These are phyloP conservation scores for Macadamia tetraphylla DNA, from an alignment of 164 flowering plant genomes.

Conservation along the genomic window DNA sequence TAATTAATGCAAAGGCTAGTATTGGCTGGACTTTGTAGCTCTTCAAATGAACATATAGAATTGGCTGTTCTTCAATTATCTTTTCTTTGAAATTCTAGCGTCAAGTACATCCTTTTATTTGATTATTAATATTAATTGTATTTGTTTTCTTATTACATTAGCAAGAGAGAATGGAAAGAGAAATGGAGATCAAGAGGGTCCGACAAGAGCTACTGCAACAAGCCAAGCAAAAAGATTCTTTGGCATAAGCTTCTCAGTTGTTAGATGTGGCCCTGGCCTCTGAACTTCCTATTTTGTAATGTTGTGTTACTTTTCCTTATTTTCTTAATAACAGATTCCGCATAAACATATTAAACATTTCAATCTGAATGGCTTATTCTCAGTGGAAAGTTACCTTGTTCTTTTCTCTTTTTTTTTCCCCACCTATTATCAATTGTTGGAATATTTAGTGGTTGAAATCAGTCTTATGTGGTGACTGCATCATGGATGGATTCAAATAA, in stretches of 20 bases:
- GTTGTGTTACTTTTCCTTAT: neutral
- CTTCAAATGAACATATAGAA: too few relatives aligned
- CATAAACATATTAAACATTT: neutral
- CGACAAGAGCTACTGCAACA: conserved; percentile 37
- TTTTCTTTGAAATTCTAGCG: neutral
- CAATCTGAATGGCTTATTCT: neutral
- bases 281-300: conserved; percentile 5
- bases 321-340: neutral
- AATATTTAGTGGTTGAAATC: neutral
- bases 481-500: neutral
- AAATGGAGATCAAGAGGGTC: conserved; percentile 51
- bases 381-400: neutral
- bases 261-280: neutral
- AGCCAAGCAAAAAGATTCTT: conserved; percentile 39
- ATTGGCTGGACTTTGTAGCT: too few relatives aligned
- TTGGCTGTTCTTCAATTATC: too few relatives aligned
- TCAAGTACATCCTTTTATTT: neutral
- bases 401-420: neutral
- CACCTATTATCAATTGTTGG: neutral
- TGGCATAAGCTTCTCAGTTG: conserved; percentile 25
- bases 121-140: neutral
- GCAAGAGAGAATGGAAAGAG: conserved; percentile 56
- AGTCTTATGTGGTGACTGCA: neutral
- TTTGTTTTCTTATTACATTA: conserved; percentile 18
- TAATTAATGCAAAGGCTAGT: too few relatives aligned